Base-by-base conservation (phyloP, 2,329 filamentous ascomycete species). In the Venturia effusa region DNA sequence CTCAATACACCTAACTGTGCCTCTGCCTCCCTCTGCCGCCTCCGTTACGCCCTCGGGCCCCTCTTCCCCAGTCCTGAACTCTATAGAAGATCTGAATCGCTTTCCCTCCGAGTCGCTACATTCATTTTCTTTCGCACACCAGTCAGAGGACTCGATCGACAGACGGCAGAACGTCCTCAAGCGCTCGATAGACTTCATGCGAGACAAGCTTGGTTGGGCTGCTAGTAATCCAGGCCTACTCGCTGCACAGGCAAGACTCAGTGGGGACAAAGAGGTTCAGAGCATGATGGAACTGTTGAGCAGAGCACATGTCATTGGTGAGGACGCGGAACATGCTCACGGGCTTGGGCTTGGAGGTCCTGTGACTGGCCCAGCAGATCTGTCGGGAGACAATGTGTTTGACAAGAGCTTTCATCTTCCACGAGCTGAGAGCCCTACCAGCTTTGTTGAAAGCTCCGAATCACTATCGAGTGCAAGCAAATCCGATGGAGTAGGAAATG, bases 91-190 rank as follows among this genome's bases (percentile, higher is more conserved):
- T 72, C 83, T 99, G 57, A 88, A 87, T 57, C 88, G 92, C 61
- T 99, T 99, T 73, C 93, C 94, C 1, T 91, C 90, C 69, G 94
- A 99, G 74, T 99, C 94, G 6, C 80, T 99, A 59, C 94, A 99
- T 76, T 99, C 94, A 1, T 99, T 99, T 78, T 97, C 93, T 15
- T 99, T 99, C 75, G 91, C 94, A 48, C 90, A 96, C 69, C 92
- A 96, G 75, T 93, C 92, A 3, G 92, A 96, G 71, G 93, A 97
- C 67, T 86, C 91, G 67, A 82, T 97, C 64, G 90, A 96, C 73
- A 96, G 85, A 74, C 88, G 94, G 63, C 92, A 97, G 74, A 96
- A 91, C 79, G 88, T 96, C 40, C 75, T 99, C 71, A 96, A 96
- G 77, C 84, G 93, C 65, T 96, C 92, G 10, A 88, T 97, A 72